Evolutionary conservation across 768 basidiomycete species (phyloP).

Genomic region (Hygrocybe punicea): DNA sequence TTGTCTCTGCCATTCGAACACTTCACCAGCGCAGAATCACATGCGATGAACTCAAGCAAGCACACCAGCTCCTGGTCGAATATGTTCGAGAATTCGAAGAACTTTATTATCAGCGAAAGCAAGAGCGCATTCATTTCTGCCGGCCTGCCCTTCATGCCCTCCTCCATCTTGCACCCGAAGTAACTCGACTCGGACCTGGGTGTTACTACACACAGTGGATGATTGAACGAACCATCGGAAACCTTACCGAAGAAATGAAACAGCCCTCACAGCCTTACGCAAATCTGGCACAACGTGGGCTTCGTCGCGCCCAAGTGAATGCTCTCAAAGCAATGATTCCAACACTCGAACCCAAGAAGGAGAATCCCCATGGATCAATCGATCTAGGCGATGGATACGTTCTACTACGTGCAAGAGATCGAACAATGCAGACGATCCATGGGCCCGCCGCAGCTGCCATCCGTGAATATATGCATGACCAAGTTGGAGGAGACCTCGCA

Average conservation of each 20-base stretch:
- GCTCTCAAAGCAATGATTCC: neutral
- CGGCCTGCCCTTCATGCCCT: conserved; percentile 5
- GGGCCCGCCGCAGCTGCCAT: neutral
- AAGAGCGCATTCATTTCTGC: neutral
- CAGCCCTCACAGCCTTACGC: conserved; percentile 7
- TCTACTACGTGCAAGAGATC: conserved; percentile 3
- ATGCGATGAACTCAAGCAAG: neutral
- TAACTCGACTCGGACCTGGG: neutral
- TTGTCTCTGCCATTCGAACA: conserved; percentile 4
- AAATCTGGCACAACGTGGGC: conserved; percentile 3
- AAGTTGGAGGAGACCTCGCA: neutral
- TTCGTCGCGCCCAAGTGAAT: conserved; percentile 5
- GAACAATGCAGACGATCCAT: neutral
- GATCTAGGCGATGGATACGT: conserved; percentile 1
- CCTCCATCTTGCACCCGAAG: conserved; percentile 5
- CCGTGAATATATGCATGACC: conserved; percentile 17
- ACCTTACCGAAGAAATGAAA: conserved; percentile 3
- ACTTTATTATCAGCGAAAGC: too few species aligned
- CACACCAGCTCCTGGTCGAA: neutral
- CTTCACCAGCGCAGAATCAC: neutral
- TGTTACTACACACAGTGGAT: conserved; percentile 4
- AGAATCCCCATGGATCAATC: conserved; percentile 3
- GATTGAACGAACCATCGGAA: conserved; percentile 6
- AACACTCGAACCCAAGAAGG: neutral
- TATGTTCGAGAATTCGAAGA: too few species aligned